Evolutionary conservation across 2,329 filamentous ascomycete species (phyloP).

Genomic region (Monosporascus cannonballus): DNA sequence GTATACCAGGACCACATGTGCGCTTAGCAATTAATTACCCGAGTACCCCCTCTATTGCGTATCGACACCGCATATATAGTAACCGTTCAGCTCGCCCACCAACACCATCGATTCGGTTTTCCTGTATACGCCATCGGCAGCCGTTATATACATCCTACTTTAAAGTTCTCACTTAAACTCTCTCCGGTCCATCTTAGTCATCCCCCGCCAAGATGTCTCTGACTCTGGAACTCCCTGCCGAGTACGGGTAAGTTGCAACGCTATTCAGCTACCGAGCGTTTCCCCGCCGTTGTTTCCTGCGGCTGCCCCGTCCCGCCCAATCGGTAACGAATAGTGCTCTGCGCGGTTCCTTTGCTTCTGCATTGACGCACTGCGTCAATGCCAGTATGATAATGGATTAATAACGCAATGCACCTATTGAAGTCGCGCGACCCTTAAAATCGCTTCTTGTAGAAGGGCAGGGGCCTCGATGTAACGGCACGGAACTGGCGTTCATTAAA

Average conservation of each 20-base stretch:
- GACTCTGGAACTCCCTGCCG: constrained; percentile 36
- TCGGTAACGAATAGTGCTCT: not conserved
- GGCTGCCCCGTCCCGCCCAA: not conserved
- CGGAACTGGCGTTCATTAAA: not conserved
- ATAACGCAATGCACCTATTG: not conserved
- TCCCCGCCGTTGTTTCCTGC: not conserved
- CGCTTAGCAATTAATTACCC: too few species aligned
- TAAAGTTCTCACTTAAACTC: not conserved
- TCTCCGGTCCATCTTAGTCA: not conserved
- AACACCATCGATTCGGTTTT: too few species aligned
- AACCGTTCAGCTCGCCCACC: too few species aligned
- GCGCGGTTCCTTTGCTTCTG: not conserved
- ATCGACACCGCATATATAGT: too few species aligned
- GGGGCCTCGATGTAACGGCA: too few species aligned
- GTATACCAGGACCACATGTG: too few species aligned
- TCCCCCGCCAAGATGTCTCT: constrained; percentile 33
- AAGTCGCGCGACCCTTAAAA: not conserved
- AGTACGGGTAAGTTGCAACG: constrained; percentile 41
- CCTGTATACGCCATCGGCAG: too few species aligned
- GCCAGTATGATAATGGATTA: too few species aligned
- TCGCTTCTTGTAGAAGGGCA: not conserved
- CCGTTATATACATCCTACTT: not conserved
- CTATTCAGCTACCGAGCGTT: not conserved
- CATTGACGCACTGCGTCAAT: too few species aligned
- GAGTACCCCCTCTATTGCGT: too few species aligned